Evolutionary conservation across 192 early-diverging fungal species (phyloP).

Genomic region (Backusella sp.): DNA sequence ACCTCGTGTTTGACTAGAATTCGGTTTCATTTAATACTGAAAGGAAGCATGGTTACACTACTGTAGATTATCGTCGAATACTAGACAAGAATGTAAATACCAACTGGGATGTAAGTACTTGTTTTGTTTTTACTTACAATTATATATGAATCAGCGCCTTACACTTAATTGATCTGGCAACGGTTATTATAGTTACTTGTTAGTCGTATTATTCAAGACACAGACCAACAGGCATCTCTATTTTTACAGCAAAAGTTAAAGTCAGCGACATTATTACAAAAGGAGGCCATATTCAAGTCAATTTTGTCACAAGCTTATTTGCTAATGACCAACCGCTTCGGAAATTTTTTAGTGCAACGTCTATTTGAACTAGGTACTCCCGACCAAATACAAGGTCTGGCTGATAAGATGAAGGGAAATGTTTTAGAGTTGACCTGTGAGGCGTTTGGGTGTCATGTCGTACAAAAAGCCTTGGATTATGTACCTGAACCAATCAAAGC

Average conservation of each 20-base stretch:
- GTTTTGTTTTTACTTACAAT: conserved; percentile 25
- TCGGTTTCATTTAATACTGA: background rate
- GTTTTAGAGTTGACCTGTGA: conserved; percentile 64
- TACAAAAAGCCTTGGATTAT: conserved; percentile 72
- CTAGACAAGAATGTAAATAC: conserved; percentile 30
- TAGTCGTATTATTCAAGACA: conserved; percentile 66
- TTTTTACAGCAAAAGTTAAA: conserved; percentile 72
- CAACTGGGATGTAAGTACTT: conserved; percentile 38
- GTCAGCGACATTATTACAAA: conserved; percentile 46
- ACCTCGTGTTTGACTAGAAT: conserved; percentile 8
- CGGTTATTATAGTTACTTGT: conserved; percentile 49
- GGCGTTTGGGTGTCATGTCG: conserved; percentile 78
- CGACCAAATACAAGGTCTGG: conserved; percentile 55
- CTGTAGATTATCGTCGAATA: conserved; percentile 8
- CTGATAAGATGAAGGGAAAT: conserved; percentile 59
- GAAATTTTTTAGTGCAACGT: conserved; percentile 75
- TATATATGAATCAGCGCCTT: conserved; percentile 8
- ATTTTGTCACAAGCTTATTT: conserved; percentile 54
- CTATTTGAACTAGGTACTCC: conserved; percentile 64
- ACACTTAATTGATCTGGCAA: background rate
- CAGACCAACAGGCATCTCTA: conserved; percentile 73
- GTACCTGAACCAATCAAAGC: conserved; percentile 60
- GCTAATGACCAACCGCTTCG: conserved; percentile 74
- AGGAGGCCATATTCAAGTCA: conserved; percentile 57
- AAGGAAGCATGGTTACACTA: background rate